Evolutionary conservation across 306 rosid species (phyloP), one percentile per base, ranked within the genome.

Genomic region (Macrotyloma uniflorum): DNA sequence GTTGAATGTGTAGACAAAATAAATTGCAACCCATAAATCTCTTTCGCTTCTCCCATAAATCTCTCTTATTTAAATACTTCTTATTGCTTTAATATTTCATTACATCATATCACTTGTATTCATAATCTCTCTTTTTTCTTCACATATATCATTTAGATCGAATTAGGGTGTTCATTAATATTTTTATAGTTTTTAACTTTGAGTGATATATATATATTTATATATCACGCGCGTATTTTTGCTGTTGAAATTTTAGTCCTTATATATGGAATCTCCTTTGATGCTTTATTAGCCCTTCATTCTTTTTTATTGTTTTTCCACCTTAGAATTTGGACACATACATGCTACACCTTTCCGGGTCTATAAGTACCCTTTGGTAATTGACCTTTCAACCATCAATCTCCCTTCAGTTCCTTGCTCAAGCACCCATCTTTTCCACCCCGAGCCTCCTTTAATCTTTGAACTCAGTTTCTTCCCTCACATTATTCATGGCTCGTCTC

Each of bases 401-500:
- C 58, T 11, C 42, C 43, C 79, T 51, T 72, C 72, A 28, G 50
- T 7, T 47, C 35, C 47, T 68, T 32, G 9, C 65, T 61, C 7
- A 45, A 42, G 33, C 42, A 3, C 59, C 16, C 47, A 24, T 32
- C 35, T 24, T 7, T 59, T 28, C 50, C 11, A 15, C 26, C 30
- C 23, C 38, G 20, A 3, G 15, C 35, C 23, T 16, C 33, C 67
- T 51, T 19, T 8, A 32, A 8, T 74, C 65, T 35, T 47, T 47
- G n/a, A n/a, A n/a, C n/a, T n/a, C n/a, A 35, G 61, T 50, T 36
- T 58, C 58, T 55, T 28, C 13, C 5, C 24, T 76, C 78, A 50
- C 33, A 76, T 69, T 59, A 38, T 30, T 24, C 33, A 93, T 91
- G 98, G 93, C 87, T 47, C 67, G 74, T 67, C 67, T 77, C n/a